Conservation (phyloP, 345 rosid species). For the Sonneratia caseolaris region DNA sequence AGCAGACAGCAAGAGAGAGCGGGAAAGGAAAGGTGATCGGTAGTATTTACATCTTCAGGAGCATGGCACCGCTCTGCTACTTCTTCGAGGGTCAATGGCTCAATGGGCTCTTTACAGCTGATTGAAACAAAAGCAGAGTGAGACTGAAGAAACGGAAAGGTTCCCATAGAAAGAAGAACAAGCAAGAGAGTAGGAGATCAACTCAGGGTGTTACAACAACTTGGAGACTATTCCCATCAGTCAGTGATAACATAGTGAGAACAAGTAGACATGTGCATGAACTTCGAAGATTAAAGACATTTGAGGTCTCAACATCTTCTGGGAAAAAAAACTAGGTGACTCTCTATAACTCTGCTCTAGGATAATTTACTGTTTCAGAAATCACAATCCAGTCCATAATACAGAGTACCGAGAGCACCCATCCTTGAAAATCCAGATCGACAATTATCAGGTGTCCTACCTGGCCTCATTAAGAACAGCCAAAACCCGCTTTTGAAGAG, state of each 20-base stretch:
- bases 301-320: too few species aligned
- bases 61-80: slow-evolving; percentile 92
- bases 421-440: background rate
- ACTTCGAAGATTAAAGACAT: too few species aligned
- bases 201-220: background rate
- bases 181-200: background rate
- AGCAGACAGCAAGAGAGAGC: background rate
- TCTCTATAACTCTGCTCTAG: too few species aligned
- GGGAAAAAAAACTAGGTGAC: too few species aligned
- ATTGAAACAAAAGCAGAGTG: background rate
- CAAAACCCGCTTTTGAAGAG: slow-evolving; percentile 90
- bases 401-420: background rate
- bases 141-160: background rate
- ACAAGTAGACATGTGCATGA: background rate
- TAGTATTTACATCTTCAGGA: slow-evolving; percentile 51
- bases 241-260: background rate
- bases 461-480: slow-evolving; percentile 91
- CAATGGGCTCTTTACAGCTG: slow-evolving; percentile 92
- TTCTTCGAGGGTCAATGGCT: slow-evolving; percentile 75
- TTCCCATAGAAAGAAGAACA: background rate
- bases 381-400: background rate
- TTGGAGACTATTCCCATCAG: background rate
- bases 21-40: background rate
- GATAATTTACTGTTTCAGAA: background rate
- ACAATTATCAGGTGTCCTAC: slow-evolving; percentile 20